Evolutionary conservation across 805 yeast genomes (phyloP).

Genomic region (Candida pseudofarinosa): DNA sequence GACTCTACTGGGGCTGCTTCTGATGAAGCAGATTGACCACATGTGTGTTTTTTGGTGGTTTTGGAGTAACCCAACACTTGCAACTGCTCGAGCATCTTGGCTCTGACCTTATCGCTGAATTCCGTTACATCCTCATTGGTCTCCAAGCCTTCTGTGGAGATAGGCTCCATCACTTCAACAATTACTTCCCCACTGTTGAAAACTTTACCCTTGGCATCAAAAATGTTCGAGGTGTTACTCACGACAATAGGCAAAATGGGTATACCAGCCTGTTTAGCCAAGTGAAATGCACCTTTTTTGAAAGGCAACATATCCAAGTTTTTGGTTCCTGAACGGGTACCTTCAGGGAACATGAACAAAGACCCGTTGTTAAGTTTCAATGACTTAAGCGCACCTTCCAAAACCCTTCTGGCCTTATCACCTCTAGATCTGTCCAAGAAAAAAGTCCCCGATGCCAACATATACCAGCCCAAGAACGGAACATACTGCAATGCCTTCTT

Average conservation of each 20-base stretch:
- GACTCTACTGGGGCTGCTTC: neutral
- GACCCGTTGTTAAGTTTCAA: slow-evolving; percentile 65
- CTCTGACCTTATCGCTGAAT: slow-evolving; percentile 54
- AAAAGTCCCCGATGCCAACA: slow-evolving; percentile 85
- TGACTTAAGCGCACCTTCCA: slow-evolving; percentile 61
- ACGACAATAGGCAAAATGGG: slow-evolving; percentile 89
- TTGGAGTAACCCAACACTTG: slow-evolving; percentile 42
- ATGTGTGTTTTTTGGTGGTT: neutral
- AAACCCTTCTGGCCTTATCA: slow-evolving; percentile 68
- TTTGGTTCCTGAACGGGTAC: slow-evolving; percentile 81
- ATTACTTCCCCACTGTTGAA: slow-evolving; percentile 75
- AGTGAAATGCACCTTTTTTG: slow-evolving; percentile 97
- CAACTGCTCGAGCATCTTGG: slow-evolving; percentile 48
- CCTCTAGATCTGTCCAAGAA: slow-evolving; percentile 82
- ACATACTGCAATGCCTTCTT: slow-evolving; percentile 77
- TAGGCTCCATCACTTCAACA: slow-evolving; percentile 78
- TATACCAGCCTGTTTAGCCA: slow-evolving; percentile 87
- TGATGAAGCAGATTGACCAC: neutral
- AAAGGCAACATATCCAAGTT: slow-evolving; percentile 75
- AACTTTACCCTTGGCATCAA: slow-evolving; percentile 55
- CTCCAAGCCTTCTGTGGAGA: slow-evolving; percentile 60
- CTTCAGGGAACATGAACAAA: slow-evolving; percentile 93
- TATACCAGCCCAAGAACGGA: slow-evolving; percentile 96
- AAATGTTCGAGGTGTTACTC: slow-evolving; percentile 74
- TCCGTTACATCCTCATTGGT: slow-evolving; percentile 66